Percentiles rank a stretch among this genome's conserved stretches.
Evolutionary conservation across 805 yeast species (phyloP).

Genomic region (Lipomyces chichibuensis): DNA sequence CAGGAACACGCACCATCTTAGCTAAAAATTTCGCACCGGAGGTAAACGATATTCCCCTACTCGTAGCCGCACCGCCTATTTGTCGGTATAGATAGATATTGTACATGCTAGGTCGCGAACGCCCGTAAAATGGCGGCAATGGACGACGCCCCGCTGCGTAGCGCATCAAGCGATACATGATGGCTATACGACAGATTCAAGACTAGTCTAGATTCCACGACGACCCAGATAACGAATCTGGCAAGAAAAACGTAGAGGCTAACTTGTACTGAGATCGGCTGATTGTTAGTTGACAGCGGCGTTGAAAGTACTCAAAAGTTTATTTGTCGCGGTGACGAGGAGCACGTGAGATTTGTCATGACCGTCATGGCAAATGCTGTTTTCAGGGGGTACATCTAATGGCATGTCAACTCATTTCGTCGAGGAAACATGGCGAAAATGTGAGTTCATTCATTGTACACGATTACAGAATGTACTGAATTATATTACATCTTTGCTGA

Average conservation of each 20-base stretch:
- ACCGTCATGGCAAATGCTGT: too few species aligned
- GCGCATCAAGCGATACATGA: slow-evolving; percentile 14
- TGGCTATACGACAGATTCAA: neutral
- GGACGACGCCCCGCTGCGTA: slow-evolving; percentile 5
- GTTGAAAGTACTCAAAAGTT: too few species aligned
- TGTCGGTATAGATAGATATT: neutral
- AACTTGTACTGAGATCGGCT: neutral
- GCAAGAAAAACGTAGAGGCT: neutral
- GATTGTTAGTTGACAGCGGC: neutral
- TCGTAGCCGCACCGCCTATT: neutral
- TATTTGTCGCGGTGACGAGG: too few species aligned
- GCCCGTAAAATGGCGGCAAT: neutral
- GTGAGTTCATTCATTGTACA: too few species aligned
- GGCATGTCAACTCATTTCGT: too few species aligned
- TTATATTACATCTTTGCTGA: too few species aligned
- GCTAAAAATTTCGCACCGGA: slow-evolving; percentile 33
- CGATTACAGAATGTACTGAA: too few species aligned
- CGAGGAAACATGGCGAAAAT: too few species aligned
- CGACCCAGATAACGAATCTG: neutral
- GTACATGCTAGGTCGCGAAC: slow-evolving; percentile 5
- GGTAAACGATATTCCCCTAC: slow-evolving; percentile 23
- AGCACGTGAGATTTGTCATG: too few species aligned
- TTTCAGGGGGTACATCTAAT: too few species aligned
- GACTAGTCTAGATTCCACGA: neutral
- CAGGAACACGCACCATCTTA: slow-evolving; percentile 60